Percentiles rank a stretch among this genome's conserved stretches.
phyloP scores from a whole-genome alignment of 345 rosid species.

The Camelina hispida region DNA sequence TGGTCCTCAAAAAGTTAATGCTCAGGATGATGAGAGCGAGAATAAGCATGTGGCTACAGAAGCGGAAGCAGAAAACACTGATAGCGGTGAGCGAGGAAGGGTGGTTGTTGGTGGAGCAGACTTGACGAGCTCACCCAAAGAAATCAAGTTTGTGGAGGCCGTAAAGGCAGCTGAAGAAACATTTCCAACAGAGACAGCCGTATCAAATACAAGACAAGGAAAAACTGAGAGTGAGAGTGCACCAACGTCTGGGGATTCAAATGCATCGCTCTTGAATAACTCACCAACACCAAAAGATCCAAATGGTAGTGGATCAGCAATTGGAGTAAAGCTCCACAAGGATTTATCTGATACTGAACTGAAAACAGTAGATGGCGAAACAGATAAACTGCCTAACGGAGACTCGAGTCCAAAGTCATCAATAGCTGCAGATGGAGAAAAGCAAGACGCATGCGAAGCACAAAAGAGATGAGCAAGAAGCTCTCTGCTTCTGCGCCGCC shows the following conservation, averaged over 20 bases:
- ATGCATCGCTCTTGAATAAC: slow-evolving; percentile 36
- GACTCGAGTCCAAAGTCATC: slow-evolving; percentile 45
- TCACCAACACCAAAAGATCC: slow-evolving; percentile 40
- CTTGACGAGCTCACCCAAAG: slow-evolving; percentile 41
- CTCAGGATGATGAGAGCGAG: slow-evolving; percentile 46
- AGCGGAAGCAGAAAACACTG: slow-evolving; percentile 40
- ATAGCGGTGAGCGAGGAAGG: slow-evolving; percentile 43
- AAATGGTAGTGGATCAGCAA: slow-evolving; percentile 45
- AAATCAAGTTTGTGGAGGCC: slow-evolving; percentile 33
- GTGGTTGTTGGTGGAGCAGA: slow-evolving; percentile 36
- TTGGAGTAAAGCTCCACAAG: slow-evolving; percentile 39
- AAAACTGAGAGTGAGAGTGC: slow-evolving; percentile 47
- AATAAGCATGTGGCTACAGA: slow-evolving; percentile 39
- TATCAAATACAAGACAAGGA: slow-evolving; percentile 40
- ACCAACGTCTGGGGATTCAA: slow-evolving; percentile 39
- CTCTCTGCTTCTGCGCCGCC: slow-evolving; percentile 98
- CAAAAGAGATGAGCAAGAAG: slow-evolving; percentile 78
- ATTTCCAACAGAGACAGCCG: slow-evolving; percentile 37
- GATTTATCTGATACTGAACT: slow-evolving; percentile 47
- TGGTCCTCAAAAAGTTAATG: slow-evolving; percentile 46
- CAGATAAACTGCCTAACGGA: slow-evolving; percentile 47
- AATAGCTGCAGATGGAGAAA: slow-evolving; percentile 57
- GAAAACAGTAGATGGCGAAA: slow-evolving; percentile 46
- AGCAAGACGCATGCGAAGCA: slow-evolving; percentile 64
- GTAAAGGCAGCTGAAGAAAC: slow-evolving; percentile 43